Percentiles rank a stretch among this genome's conserved stretches.
These are phyloP conservation scores for Paecilomyces sp. DNA, from an alignment of 2,329 filamentous ascomycete genomes.

Conservation along the genomic window DNA sequence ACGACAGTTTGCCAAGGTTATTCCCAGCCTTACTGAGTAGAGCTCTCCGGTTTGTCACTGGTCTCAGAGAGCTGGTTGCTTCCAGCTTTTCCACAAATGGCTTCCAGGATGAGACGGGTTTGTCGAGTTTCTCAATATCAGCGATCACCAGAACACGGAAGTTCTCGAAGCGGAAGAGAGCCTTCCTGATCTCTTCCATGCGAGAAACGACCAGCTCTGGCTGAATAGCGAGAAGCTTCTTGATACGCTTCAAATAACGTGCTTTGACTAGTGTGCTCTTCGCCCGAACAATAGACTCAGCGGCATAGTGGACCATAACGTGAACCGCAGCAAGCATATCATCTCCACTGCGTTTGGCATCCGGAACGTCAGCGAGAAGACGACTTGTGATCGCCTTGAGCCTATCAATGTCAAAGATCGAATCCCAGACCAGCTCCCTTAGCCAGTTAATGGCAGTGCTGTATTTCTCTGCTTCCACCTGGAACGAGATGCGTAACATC, in stretches of 20 bases:
- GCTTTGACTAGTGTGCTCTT: conserved; percentile 79
- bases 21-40: conserved; percentile 70
- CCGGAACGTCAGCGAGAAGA: conserved; percentile 83
- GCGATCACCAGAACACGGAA: conserved; percentile 79
- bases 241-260: conserved; percentile 77
- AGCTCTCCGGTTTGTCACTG: conserved; percentile 62
- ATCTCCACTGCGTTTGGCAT: conserved; percentile 76
- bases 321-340: conserved; percentile 57
- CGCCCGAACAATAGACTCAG: conserved; percentile 67
- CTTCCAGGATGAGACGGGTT: conserved; percentile 76
- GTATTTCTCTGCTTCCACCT: conserved; percentile 85
- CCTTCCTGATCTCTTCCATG: conserved; percentile 68
- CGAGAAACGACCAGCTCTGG: conserved; percentile 67
- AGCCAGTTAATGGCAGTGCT: conserved; percentile 75
- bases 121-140: conserved; percentile 64
- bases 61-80: conserved; percentile 50
- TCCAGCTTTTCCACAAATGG: conserved; percentile 50
- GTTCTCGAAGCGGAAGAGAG: conserved; percentile 77
- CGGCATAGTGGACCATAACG: conserved; percentile 72
- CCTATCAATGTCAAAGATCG: conserved; percentile 72
- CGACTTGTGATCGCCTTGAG: conserved; percentile 63
- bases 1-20: conserved; percentile 65
- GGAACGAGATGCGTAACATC: conserved; percentile 72
- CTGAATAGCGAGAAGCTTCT: conserved; percentile 69
- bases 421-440: conserved; percentile 77